Conservation (phyloP, 805 yeast species). For the Metschnikowia lachancei region DNA sequence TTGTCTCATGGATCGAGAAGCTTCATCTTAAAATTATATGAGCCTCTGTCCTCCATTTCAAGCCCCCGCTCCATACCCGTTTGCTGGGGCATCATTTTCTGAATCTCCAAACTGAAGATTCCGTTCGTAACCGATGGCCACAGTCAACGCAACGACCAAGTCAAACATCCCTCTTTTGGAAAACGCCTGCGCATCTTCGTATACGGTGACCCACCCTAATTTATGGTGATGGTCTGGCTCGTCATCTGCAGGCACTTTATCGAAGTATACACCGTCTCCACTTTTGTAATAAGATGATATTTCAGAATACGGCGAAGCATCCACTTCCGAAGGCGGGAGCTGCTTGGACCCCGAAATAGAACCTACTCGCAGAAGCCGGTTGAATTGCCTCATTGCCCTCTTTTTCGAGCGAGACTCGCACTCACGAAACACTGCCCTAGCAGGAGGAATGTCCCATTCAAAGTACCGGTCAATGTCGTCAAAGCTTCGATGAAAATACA, state of each 20-base stretch:
- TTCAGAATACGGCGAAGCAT: constrained; percentile 17
- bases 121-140: constrained; percentile 48
- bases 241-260: constrained; percentile 52
- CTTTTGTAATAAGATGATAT: constrained; percentile 38
- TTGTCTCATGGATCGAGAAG: no score
- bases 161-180: constrained; percentile 48
- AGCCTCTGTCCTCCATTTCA: no score
- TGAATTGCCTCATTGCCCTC: constrained; percentile 35
- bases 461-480: constrained; percentile 5
- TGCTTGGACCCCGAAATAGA: not conserved
- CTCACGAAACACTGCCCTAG: constrained; percentile 42
- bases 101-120: not conserved
- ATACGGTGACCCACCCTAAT: constrained; percentile 64
- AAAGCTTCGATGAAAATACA: constrained; percentile 39
- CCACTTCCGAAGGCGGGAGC: constrained; percentile 1
- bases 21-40: no score
- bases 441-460: constrained; percentile 24
- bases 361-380: constrained; percentile 21
- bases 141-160: constrained; percentile 48
- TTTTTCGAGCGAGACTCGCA: constrained; percentile 38
- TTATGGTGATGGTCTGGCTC: constrained; percentile 53
- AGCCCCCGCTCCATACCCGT: no score
- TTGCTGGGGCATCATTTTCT: no score
- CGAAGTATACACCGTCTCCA: constrained; percentile 54
- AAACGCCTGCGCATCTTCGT: constrained; percentile 37